Conservation (phyloP, 2,329 filamentous ascomycete species). For the Aspergillus proliferans region DNA sequence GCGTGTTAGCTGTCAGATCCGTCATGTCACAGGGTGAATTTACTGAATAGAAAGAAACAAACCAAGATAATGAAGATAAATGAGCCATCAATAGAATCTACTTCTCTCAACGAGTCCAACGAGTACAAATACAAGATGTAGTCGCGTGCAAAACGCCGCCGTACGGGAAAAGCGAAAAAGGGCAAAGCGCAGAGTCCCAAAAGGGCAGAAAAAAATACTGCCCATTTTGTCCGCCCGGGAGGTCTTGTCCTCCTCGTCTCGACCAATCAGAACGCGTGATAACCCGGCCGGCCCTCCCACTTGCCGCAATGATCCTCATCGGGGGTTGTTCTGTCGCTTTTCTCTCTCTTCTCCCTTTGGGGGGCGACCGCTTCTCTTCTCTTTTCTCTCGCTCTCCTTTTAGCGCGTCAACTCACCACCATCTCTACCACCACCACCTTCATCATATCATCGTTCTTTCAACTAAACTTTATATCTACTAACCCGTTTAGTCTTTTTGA, state of each 20-base stretch:
- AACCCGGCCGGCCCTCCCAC: conserved; percentile 20
- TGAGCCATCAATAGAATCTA: too few relatives aligned
- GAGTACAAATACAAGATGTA: too few relatives aligned
- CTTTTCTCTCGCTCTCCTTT: conserved; percentile 8
- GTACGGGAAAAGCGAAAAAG: background rate
- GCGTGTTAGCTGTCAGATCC: too few relatives aligned
- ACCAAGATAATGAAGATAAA: too few relatives aligned
- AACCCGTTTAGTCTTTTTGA: too few relatives aligned
- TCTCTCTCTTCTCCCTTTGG: conserved; percentile 15
- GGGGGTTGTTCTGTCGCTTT: conserved; percentile 4
- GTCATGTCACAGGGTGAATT: too few relatives aligned
- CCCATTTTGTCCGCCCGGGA: conserved; percentile 19
- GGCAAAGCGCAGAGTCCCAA: conserved; percentile 8
- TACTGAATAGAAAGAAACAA: too few relatives aligned
- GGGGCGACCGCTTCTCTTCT: conserved; percentile 11
- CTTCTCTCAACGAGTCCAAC: too few relatives aligned
- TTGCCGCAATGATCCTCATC: conserved; percentile 24
- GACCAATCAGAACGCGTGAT: conserved; percentile 27
- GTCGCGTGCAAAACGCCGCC: background rate
- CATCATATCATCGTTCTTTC: background rate
- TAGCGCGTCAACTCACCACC: background rate
- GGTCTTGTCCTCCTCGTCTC: conserved; percentile 30
- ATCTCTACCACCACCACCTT: background rate
- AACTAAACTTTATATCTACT: too few relatives aligned
- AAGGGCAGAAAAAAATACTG: conserved; percentile 22